phyloP scores from a whole-genome alignment of 1,284 basidiomycete genomes.

The Baeospora myosura region DNA sequence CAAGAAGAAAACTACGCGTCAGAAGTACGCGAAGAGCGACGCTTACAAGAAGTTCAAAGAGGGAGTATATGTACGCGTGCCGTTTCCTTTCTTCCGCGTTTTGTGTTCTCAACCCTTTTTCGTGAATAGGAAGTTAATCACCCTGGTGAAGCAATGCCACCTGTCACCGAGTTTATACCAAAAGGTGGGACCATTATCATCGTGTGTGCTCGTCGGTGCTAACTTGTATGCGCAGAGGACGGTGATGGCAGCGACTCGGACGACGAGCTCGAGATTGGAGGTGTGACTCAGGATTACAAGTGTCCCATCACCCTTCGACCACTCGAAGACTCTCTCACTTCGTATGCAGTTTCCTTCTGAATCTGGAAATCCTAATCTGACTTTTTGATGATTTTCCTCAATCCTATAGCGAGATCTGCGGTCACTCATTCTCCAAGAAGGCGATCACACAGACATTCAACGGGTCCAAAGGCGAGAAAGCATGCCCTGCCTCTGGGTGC shows the following conservation, averaged over 20 bases:
- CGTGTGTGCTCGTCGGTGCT: slow-evolving; percentile 6
- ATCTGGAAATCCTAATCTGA: slow-evolving; percentile 6
- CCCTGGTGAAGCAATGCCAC: slow-evolving; percentile 53
- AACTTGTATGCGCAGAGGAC: slow-evolving; percentile 41
- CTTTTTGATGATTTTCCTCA: slow-evolving; percentile 6
- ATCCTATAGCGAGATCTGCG: slow-evolving; percentile 46
- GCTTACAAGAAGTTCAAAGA: slow-evolving; percentile 60
- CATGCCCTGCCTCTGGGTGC: slow-evolving; percentile 68
- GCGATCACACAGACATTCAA: slow-evolving; percentile 54
- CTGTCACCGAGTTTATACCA: slow-evolving; percentile 64
- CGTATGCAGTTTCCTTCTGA: slow-evolving; percentile 38
- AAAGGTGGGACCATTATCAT: slow-evolving; percentile 41
- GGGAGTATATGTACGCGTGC: slow-evolving; percentile 53
- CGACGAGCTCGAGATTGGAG: slow-evolving; percentile 77
- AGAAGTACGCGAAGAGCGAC: slow-evolving; percentile 64
- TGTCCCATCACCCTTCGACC: slow-evolving; percentile 69
- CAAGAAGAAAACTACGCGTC: slow-evolving; percentile 53
- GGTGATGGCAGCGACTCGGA: slow-evolving; percentile 72
- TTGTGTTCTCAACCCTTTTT: too few species aligned
- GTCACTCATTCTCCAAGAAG: slow-evolving; percentile 64
- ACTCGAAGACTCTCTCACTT: slow-evolving; percentile 65
- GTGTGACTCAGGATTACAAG: slow-evolving; percentile 71
- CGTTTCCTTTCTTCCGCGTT: slow-evolving; percentile 2
- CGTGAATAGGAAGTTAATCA: not conserved
- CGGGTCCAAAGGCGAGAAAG: slow-evolving; percentile 26